These are phyloP conservation scores for Adansonia madagascariensis DNA, from an alignment of 441 rosid species.

Conservation along the genomic window DNA sequence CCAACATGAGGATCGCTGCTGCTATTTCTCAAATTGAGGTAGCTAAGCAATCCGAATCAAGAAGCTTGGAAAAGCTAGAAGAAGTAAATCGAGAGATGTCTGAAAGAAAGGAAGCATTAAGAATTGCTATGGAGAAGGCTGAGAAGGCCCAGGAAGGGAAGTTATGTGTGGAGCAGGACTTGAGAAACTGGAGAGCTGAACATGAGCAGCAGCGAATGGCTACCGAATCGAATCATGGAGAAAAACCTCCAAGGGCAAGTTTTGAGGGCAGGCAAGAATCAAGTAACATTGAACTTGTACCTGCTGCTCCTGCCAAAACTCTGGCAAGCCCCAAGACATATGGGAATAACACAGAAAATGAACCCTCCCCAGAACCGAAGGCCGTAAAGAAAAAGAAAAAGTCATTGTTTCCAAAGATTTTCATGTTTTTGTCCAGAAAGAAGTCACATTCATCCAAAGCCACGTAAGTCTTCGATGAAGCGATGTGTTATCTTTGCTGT, in stretches of 20 bases:
- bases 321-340: conserved; percentile 43
- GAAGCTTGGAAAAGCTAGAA: conserved; percentile 63
- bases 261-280: conserved; percentile 49
- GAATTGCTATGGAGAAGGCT: conserved; percentile 72
- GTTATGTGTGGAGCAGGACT: conserved; percentile 81
- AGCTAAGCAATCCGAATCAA: conserved; percentile 69
- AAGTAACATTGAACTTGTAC: conserved; percentile 25
- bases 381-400: conserved; percentile 73
- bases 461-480: conserved; percentile 29
- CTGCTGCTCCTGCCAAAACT: conserved; percentile 32
- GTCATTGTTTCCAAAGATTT: conserved; percentile 65
- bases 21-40: conserved; percentile 72
- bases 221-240: conserved; percentile 50
- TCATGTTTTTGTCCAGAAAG: conserved; percentile 70
- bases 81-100: conserved; percentile 66
- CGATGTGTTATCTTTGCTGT: conserved; percentile 25
- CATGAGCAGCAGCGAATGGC: conserved; percentile 74
- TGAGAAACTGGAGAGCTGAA: conserved; percentile 88
- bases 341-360: conserved; percentile 44
- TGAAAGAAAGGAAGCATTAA: conserved; percentile 61
- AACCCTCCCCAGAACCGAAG: conserved; percentile 45
- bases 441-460: conserved; percentile 49
- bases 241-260: conserved; percentile 37
- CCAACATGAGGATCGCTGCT: conserved; percentile 67
- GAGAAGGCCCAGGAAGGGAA: conserved; percentile 91